Conservation (phyloP, 1,284 basidiomycete genomes). For the Puccinia novopanici region DNA sequence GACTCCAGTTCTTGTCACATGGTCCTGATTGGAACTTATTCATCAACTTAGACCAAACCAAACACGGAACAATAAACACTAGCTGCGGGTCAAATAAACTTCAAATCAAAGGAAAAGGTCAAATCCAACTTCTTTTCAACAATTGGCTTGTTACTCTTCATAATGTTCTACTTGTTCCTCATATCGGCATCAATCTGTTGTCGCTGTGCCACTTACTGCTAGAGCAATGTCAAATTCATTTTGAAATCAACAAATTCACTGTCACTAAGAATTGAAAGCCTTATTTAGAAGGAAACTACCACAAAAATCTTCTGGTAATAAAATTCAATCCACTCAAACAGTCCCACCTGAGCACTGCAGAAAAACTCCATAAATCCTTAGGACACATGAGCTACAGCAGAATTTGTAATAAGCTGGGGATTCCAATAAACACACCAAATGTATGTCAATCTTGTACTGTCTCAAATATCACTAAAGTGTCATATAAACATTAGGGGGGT, state of each 20-base stretch:
- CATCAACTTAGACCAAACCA: not conserved
- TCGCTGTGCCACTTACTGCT: not conserved
- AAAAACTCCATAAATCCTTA: not conserved
- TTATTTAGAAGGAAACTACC: not conserved
- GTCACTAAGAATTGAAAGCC: not conserved
- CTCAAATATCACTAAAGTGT: too few species aligned
- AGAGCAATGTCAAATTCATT: not conserved
- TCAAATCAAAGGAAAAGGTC: not conserved
- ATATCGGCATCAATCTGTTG: not conserved
- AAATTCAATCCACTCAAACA: not conserved
- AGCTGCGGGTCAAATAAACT: not conserved
- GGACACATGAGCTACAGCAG: conserved; percentile 6
- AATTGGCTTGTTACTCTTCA: not conserved
- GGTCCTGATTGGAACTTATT: not conserved
- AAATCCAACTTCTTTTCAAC: not conserved
- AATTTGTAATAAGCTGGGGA: conserved; percentile 7
- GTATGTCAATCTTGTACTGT: too few species aligned
- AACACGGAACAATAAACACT: not conserved
- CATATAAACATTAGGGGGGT: too few species aligned
- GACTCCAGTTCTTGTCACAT: not conserved
- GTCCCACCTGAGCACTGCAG: not conserved
- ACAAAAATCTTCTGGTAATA: not conserved
- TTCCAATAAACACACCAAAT: not conserved
- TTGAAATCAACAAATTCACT: not conserved
- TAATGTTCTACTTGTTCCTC: not conserved